These are phyloP conservation scores for Knufia fluminis DNA, from an alignment of 2,329 filamentous ascomycete species.

Conservation along the genomic window DNA sequence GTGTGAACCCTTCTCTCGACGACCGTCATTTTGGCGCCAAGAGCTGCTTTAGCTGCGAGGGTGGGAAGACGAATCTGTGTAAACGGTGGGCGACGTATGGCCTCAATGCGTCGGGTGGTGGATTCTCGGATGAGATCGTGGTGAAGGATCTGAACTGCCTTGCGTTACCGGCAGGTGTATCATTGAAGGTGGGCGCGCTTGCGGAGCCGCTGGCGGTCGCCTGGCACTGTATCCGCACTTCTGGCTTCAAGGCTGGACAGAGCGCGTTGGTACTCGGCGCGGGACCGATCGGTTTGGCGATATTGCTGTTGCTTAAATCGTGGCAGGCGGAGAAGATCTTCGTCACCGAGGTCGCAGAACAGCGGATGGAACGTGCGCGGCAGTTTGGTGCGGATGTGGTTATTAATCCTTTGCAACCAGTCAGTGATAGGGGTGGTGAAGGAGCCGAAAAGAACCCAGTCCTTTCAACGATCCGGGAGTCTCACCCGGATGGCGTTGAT, in stretches of 20 bases:
- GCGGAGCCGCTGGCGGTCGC: background rate
- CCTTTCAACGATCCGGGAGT: background rate
- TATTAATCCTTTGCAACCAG: background rate
- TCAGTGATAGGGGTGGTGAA: background rate
- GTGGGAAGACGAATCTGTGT: background rate
- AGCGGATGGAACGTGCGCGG: background rate
- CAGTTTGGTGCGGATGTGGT: background rate
- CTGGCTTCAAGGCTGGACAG: background rate
- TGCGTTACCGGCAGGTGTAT: background rate
- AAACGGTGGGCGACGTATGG: background rate
- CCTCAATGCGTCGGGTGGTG: background rate
- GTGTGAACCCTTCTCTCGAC: conserved; percentile 17
- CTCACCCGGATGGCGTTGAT: background rate
- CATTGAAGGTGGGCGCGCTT: background rate
- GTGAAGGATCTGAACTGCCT: background rate
- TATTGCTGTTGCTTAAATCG: background rate
- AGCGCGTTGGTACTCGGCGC: background rate
- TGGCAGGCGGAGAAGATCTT: background rate
- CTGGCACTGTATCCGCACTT: background rate
- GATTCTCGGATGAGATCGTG: background rate
- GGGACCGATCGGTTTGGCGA: background rate
- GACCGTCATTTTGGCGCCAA: background rate
- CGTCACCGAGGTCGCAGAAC: conserved; percentile 15
- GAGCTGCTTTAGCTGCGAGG: background rate
- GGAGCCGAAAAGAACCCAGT: too few relatives aligned